Base-by-base conservation (phyloP, 2,329 filamentous ascomycete species). In the Aspergillus cejpii region DNA sequence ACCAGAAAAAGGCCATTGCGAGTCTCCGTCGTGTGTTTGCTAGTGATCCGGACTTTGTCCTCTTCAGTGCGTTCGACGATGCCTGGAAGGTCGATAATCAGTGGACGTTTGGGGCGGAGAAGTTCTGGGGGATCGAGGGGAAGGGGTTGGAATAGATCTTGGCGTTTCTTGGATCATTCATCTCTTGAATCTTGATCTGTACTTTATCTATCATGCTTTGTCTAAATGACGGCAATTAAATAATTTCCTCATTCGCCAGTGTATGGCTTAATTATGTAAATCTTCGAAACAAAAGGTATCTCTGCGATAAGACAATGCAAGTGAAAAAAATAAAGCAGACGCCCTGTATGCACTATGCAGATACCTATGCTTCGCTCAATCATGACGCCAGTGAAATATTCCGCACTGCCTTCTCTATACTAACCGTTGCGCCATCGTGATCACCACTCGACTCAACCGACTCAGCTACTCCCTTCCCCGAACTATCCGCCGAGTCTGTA, bases 31-130 rank as follows among this genome's bases (percentile, higher is more conserved):
- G 61, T 28, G 70, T 73, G 2, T 88, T 88, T 60, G 58, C 69
- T 1, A 61, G 63, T 2, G 52, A 55, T 43, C 47, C 49, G 3
- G 51, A 47, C 37, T 58, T 91, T 34, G 77, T 90, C 52, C 70
- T 94, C 17, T 91, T 92, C 68, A 85, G 83, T 21, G 83, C 85
- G 3, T 91, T 83, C 70, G 84, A 94, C 65, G 84, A 88, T 50
- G 58, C 74, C 40, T 94, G 88, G 87, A 94, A 94, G 74, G 63
- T 70, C 31, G 77, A 85, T 53, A 75, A 70, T 42, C 63, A 71
- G 2, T 72, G 65, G 17, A 84, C 84, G 1, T 86, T 83, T 64
- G 76, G 79, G 47, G 79, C 85, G 2, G 88, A 94, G 70, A 77
- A 81, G 63, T 88, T 75, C 67, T 92, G 87, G 85, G 88, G 87